Evolutionary conservation across 257 asterid species (phyloP).

Genomic region (Coffea eugenioides): DNA sequence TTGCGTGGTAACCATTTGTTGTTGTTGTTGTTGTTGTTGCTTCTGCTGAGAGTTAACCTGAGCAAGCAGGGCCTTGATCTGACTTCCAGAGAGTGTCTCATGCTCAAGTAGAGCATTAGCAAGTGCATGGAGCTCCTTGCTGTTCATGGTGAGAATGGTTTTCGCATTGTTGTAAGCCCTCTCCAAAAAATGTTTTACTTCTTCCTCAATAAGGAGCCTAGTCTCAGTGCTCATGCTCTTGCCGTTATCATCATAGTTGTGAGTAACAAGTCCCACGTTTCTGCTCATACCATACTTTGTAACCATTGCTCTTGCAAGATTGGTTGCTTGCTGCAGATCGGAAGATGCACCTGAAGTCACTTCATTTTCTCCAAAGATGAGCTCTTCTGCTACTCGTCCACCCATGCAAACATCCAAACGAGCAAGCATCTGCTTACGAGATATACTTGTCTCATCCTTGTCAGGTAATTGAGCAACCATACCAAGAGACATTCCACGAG

Average conservation of each 20-base stretch:
- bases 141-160: slow-evolving; percentile 52
- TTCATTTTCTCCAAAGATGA: slow-evolving; percentile 78
- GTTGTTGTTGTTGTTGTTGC: slow-evolving; percentile 35
- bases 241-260: slow-evolving; percentile 73
- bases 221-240: slow-evolving; percentile 94
- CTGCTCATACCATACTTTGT: slow-evolving; percentile 84
- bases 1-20: slow-evolving; percentile 35
- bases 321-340: slow-evolving; percentile 75
- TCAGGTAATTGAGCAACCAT: slow-evolving; percentile 88
- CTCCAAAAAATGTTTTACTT: slow-evolving; percentile 59
- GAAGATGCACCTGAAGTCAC: slow-evolving; percentile 88
- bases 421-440: slow-evolving; percentile 85
- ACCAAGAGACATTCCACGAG: slow-evolving; percentile 91
- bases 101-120: slow-evolving; percentile 78
- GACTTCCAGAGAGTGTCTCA: slow-evolving; percentile 74
- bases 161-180: slow-evolving; percentile 72
- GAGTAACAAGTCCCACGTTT: slow-evolving; percentile 71
- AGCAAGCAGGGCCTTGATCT: slow-evolving; percentile 62
- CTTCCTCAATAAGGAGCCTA: slow-evolving; percentile 71
- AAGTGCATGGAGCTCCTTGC: slow-evolving; percentile 73
- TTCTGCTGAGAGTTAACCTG: slow-evolving; percentile 42
- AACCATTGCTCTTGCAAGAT: slow-evolving; percentile 78
- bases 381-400: slow-evolving; percentile 90
- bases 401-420: slow-evolving; percentile 86
- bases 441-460: slow-evolving; percentile 72